phyloP scores from a whole-genome alignment of 2,329 filamentous ascomycete genomes.

The Neonectria punicea region DNA sequence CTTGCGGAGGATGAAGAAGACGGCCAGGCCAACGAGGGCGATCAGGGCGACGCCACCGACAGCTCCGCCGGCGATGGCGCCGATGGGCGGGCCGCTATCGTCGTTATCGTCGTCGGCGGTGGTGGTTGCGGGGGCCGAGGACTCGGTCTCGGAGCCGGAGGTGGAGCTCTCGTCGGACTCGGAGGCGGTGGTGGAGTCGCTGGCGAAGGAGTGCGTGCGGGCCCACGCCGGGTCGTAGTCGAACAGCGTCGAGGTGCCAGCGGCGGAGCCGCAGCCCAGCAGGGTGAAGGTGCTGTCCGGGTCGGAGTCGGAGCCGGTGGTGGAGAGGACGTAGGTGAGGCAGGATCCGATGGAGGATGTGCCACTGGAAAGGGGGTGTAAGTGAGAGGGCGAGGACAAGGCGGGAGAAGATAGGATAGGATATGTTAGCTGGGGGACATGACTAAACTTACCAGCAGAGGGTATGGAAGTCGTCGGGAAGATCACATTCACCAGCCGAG shows the following conservation, averaged over 20 bases:
- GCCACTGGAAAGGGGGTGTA: slow-evolving; percentile 29
- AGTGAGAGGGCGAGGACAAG: slow-evolving; percentile 4
- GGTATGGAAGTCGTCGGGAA: slow-evolving; percentile 46
- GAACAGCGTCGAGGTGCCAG: slow-evolving; percentile 42
- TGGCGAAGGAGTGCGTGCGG: slow-evolving; percentile 33
- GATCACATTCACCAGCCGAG: slow-evolving; percentile 38
- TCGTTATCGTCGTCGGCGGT: slow-evolving; percentile 29
- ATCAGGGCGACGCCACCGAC: slow-evolving; percentile 58
- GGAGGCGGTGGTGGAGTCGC: slow-evolving; percentile 7
- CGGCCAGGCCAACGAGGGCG: slow-evolving; percentile 51
- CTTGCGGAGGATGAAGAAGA: slow-evolving; percentile 55
- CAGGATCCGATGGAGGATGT: slow-evolving; percentile 32
- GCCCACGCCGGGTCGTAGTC: slow-evolving; percentile 45
- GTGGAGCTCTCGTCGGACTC: neutral
- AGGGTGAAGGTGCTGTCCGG: slow-evolving; percentile 34
- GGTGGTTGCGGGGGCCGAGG: slow-evolving; percentile 20
- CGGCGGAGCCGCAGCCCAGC: slow-evolving; percentile 41
- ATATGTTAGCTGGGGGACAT: neutral
- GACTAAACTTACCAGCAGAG: slow-evolving; percentile 47
- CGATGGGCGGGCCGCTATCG: slow-evolving; percentile 45
- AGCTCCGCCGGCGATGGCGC: slow-evolving; percentile 58
- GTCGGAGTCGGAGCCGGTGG: slow-evolving; percentile 19
- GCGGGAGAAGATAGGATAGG: neutral
- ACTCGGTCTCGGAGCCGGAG: slow-evolving; percentile 11
- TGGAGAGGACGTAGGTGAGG: slow-evolving; percentile 45